Percentiles rank a stretch among this genome's conserved stretches.
phyloP scores from a whole-genome alignment of 495 filamentous ascomycete species.

The Penicillium angulare region DNA sequence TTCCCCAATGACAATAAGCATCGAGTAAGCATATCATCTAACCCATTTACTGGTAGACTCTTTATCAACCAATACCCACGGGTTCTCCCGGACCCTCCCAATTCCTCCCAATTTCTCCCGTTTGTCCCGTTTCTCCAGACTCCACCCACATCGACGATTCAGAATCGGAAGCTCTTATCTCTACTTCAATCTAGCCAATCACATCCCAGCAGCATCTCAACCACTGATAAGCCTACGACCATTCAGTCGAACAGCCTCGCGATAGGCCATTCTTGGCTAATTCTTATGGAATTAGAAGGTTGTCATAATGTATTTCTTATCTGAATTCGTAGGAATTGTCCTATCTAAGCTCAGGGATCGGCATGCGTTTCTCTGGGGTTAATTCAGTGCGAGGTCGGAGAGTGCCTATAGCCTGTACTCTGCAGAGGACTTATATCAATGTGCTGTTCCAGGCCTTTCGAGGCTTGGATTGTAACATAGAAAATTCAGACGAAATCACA shows the following conservation, averaged over 20 bases:
- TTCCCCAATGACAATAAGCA: constrained; percentile 10
- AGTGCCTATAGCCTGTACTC: background rate
- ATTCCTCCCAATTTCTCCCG: too few relatives aligned
- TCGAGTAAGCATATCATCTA: constrained; percentile 10
- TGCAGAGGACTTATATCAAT: constrained; percentile 1
- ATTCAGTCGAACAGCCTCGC: too few relatives aligned
- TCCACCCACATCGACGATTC: background rate
- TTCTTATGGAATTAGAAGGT: constrained; percentile 16
- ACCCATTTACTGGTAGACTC: background rate
- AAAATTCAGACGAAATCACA: too few relatives aligned
- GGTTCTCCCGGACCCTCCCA: constrained; percentile 1
- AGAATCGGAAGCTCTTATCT: constrained; percentile 3
- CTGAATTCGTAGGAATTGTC: constrained; percentile 4
- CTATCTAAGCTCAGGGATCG: constrained; percentile 22
- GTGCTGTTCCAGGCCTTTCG: background rate
- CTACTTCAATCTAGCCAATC: constrained; percentile 1
- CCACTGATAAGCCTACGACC: background rate
- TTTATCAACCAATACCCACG: too few relatives aligned
- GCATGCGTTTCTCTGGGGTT: constrained; percentile 3
- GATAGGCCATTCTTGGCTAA: background rate
- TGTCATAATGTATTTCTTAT: constrained; percentile 14
- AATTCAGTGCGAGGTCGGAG: constrained; percentile 15
- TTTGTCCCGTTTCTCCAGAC: too few relatives aligned
- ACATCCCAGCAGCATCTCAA: background rate
- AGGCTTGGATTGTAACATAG: background rate